Conservation (phyloP, 495 filamentous ascomycete genomes). For the Hypoxylon lienhwacheense region DNA sequence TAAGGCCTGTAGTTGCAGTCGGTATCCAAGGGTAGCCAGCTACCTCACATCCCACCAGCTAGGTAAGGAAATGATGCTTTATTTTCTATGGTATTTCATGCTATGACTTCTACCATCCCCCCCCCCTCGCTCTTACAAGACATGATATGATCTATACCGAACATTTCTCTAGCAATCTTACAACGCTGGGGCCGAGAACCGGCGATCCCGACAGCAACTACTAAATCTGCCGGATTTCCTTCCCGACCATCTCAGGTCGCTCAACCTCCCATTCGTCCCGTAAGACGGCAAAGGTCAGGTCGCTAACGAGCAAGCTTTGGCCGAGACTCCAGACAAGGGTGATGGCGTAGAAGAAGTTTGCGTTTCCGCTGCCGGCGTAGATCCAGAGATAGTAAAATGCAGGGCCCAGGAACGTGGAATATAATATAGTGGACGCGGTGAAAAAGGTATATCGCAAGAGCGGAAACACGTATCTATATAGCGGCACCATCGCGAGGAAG, state of each 20-base stretch:
- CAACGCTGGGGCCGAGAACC: not conserved
- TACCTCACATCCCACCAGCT: no score
- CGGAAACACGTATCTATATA: slow-evolving; percentile 95
- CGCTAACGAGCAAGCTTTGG: slow-evolving; percentile 73
- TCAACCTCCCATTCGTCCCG: slow-evolving; percentile 95
- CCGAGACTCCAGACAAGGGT: slow-evolving; percentile 96
- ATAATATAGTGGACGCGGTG: slow-evolving; percentile 75
- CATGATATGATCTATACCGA: slow-evolving; percentile 8
- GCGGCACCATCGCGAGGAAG: slow-evolving; percentile 77
- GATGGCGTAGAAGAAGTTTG: slow-evolving; percentile 99
- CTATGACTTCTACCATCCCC: not conserved
- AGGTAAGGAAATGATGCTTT: no score
- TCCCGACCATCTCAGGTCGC: slow-evolving; percentile 83
- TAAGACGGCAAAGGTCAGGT: slow-evolving; percentile 83
- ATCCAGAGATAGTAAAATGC: slow-evolving; percentile 99
- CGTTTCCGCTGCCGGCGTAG: slow-evolving; percentile 95
- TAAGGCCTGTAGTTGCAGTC: no score
- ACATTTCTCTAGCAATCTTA: not conserved
- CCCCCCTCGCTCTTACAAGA: not conserved
- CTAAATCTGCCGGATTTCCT: slow-evolving; percentile 84
- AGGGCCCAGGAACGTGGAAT: slow-evolving; percentile 84
- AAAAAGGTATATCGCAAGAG: slow-evolving; percentile 94
- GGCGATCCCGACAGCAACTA: not conserved
- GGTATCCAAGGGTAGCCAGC: no score
- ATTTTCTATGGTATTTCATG: slow-evolving; percentile 17